phyloP scores from a whole-genome alignment of 208 protist species.

The Angomonas deanei region DNA sequence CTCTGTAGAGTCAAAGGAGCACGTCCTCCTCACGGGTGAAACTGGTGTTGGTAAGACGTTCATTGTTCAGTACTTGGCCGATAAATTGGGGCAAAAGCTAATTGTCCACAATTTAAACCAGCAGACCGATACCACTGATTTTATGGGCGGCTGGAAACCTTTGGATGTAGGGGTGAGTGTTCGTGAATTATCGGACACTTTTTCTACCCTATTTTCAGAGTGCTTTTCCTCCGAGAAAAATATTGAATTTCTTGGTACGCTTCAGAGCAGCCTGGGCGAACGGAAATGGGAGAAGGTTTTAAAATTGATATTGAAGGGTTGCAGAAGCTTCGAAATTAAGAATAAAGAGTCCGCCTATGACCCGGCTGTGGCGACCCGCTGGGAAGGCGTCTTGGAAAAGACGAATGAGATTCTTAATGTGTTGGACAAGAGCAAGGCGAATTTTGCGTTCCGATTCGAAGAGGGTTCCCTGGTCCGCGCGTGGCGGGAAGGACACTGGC shows the following conservation, averaged over 20 bases:
- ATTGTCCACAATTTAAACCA: slow-evolving; percentile 98
- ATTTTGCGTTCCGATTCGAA: slow-evolving; percentile 98
- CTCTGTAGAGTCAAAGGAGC: slow-evolving; percentile 89
- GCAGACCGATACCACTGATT: slow-evolving; percentile 98
- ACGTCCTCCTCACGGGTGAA: slow-evolving; percentile 97
- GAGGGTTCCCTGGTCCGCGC: slow-evolving; percentile 96
- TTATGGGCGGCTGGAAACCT: slow-evolving; percentile 99
- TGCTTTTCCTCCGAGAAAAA: slow-evolving; percentile 91
- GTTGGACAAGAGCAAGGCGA: slow-evolving; percentile 46
- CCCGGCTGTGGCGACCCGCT: not conserved
- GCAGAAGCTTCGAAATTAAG: slow-evolving; percentile 56
- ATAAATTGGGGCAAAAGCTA: slow-evolving; percentile 88
- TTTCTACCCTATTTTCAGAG: slow-evolving; percentile 91
- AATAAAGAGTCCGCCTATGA: slow-evolving; percentile 23
- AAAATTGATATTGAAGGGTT: slow-evolving; percentile 75
- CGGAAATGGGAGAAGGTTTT: slow-evolving; percentile 60
- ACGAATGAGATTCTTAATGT: slow-evolving; percentile 46
- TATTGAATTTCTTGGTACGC: slow-evolving; percentile 52
- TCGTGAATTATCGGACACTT: slow-evolving; percentile 70
- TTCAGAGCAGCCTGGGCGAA: slow-evolving; percentile 56
- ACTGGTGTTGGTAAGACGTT: slow-evolving; percentile 97
- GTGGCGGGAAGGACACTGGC: slow-evolving; percentile 97
- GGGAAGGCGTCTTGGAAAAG: slow-evolving; percentile 16
- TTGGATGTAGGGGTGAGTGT: slow-evolving; percentile 89
- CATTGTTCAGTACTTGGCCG: slow-evolving; percentile 89